Evolutionary conservation across 192 early-diverging fungal genomes (phyloP).

Genomic region (Coemansia sp.): DNA sequence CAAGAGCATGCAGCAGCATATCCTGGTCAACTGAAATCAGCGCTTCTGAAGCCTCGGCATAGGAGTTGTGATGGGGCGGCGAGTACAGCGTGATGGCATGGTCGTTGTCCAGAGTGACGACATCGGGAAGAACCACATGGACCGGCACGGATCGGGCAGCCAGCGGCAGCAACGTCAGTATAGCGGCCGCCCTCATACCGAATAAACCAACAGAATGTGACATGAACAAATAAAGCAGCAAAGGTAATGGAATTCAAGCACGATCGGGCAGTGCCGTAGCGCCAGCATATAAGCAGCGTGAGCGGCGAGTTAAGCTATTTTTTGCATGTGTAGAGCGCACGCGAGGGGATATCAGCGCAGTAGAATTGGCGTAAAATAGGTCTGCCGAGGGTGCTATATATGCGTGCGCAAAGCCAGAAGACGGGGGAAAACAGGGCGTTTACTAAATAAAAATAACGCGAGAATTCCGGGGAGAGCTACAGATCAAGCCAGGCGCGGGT

Average conservation of each 20-base stretch:
- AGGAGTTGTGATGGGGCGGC: conserved; percentile 3
- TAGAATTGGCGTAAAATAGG: too few species aligned
- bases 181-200: background rate
- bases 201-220: conserved; percentile 3
- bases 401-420: background rate
- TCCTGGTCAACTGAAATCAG: conserved; percentile 31
- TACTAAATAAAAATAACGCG: background rate
- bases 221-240: background rate
- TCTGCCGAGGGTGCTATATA: background rate
- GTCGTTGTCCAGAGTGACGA: conserved; percentile 26
- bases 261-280: too few species aligned
- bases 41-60: conserved; percentile 3
- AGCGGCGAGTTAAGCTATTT: too few species aligned
- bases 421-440: background rate
- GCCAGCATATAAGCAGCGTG: background rate
- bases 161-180: background rate
- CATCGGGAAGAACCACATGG: conserved; percentile 31
- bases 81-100: conserved; percentile 27
- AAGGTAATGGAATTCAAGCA: too few species aligned
- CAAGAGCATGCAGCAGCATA: conserved; percentile 23
- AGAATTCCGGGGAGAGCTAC: background rate
- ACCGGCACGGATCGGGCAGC: conserved; percentile 18
- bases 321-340: too few species aligned
- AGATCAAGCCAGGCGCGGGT: conserved; percentile 31
- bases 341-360: too few species aligned